A percentile compares a stretch with the other conserved stretches of the same genome.
These are phyloP conservation scores for Petunia secreta DNA, from an alignment of 257 asterid genomes.

Conservation along the genomic window DNA sequence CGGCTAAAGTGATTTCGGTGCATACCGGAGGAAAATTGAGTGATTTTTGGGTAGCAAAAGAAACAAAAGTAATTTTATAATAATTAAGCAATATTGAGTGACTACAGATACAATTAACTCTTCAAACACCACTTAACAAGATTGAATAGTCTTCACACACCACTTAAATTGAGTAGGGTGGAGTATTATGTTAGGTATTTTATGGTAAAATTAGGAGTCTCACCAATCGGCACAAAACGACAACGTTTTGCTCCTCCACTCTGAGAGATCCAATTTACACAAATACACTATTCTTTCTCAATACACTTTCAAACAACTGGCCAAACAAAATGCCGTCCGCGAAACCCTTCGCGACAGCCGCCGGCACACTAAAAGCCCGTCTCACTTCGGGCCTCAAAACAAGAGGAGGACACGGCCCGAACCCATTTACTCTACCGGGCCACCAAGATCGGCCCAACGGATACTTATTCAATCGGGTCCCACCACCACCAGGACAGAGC, in stretches of 20 bases:
- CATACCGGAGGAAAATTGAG: no score
- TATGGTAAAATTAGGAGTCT: no score
- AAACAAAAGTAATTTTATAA: no score
- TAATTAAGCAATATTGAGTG: no score
- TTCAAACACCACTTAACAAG: no score
- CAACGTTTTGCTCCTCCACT: neutral
- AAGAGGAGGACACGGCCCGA: conserved; percentile 63
- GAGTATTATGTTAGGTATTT: no score
- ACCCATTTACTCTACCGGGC: conserved; percentile 72
- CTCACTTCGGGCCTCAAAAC: conserved; percentile 55
- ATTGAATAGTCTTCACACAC: no score
- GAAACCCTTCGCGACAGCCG: conserved; percentile 61
- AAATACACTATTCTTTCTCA: neutral
- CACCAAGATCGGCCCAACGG: conserved; percentile 92
- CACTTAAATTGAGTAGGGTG: no score
- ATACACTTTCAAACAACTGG: neutral
- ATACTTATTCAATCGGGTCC: conserved; percentile 62
- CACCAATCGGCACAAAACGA: neutral
- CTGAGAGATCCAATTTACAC: neutral
- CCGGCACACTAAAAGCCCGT: conserved; percentile 60
- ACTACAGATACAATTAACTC: no score
- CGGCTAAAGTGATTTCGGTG: no score
- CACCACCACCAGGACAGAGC: conserved; percentile 62
- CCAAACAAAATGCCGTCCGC: conserved; percentile 49
- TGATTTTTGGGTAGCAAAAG: no score